These are phyloP conservation scores for sorghum (Sorghum bicolor) DNA, from an alignment of 176 grass and related monocot species.

Conservation along the genomic window DNA sequence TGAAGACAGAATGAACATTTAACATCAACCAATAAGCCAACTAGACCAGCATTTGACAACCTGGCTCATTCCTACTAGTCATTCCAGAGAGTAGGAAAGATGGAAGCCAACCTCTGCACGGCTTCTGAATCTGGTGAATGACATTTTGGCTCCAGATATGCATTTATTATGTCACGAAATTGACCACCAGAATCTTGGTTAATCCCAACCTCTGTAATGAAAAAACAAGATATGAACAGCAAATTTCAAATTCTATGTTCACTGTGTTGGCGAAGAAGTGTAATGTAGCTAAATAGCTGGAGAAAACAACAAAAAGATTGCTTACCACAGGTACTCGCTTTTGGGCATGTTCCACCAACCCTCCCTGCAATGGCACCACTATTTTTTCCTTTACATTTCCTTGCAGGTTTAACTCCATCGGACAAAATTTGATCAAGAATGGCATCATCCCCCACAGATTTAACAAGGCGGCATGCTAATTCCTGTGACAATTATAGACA, in stretches of 20 bases:
- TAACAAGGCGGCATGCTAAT: slow-evolving; percentile 83
- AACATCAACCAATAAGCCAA: not conserved
- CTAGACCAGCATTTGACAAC: not conserved
- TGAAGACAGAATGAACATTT: slow-evolving; percentile 31
- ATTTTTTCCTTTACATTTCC: slow-evolving; percentile 66
- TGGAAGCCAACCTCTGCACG: slow-evolving; percentile 47
- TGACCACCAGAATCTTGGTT: slow-evolving; percentile 38
- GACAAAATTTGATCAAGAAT: slow-evolving; percentile 71
- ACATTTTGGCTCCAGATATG: slow-evolving; percentile 90
- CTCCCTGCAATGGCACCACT: slow-evolving; percentile 26
- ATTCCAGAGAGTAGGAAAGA: not conserved
- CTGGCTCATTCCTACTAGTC: not conserved
- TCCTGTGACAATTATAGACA: slow-evolving; percentile 56
- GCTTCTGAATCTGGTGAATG: slow-evolving; percentile 76
- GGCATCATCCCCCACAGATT: slow-evolving; percentile 70
- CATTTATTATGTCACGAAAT: slow-evolving; percentile 67
- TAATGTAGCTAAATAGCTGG: slow-evolving; percentile 6
- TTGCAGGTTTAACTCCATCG: slow-evolving; percentile 57
- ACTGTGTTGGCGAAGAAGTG: not conserved
- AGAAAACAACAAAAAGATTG: not conserved
- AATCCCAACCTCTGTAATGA: slow-evolving; percentile 38
- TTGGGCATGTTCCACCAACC: slow-evolving; percentile 38
- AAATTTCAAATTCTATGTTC: not conserved
- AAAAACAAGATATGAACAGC: not conserved
- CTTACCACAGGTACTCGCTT: slow-evolving; percentile 40